Evolutionary conservation across 192 early-diverging fungal genomes (phyloP).

Genomic region (Ambispora gerdemannii): DNA sequence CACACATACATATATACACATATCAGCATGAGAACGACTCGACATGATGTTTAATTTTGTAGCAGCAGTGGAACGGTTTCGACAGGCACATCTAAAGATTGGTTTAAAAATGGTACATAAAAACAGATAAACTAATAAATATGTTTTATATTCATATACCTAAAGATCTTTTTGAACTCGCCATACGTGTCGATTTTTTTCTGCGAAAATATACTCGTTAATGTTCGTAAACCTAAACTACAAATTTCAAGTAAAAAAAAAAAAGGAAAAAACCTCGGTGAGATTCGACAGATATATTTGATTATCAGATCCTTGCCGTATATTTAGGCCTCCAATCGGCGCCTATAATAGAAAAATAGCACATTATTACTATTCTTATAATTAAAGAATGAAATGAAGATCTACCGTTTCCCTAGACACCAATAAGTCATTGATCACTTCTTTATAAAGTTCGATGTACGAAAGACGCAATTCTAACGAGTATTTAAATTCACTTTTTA

Average conservation of each 20-base stretch:
- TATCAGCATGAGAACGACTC: constrained; percentile 61
- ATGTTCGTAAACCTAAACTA: too few relatives aligned
- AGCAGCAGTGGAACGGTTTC: constrained; percentile 57
- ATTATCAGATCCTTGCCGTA: constrained; percentile 53
- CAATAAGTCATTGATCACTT: constrained; percentile 58
- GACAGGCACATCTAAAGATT: constrained; percentile 45
- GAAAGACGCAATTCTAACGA: constrained; percentile 42
- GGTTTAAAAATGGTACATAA: not conserved
- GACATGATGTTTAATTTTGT: constrained; percentile 64
- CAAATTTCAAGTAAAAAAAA: not conserved
- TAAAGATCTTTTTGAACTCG: constrained; percentile 42
- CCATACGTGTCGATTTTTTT: constrained; percentile 45
- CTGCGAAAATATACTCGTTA: constrained; percentile 2
- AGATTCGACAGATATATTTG: constrained; percentile 58
- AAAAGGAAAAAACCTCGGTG: constrained; percentile 37
- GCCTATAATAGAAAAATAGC: constrained; percentile 22
- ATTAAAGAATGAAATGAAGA: not conserved
- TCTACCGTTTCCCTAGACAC: constrained; percentile 38
- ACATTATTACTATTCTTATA: not conserved
- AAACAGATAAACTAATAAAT: not conserved
- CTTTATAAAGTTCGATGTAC: constrained; percentile 72
- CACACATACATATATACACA: constrained; percentile 44
- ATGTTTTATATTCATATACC: constrained; percentile 25
- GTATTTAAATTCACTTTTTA: constrained; percentile 18
- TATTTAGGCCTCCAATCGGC: constrained; percentile 40